Evolutionary conservation across 495 filamentous ascomycete species (phyloP), one percentile per base, ranked within the genome.

Genomic region (Cryomyces antarcticus): DNA sequence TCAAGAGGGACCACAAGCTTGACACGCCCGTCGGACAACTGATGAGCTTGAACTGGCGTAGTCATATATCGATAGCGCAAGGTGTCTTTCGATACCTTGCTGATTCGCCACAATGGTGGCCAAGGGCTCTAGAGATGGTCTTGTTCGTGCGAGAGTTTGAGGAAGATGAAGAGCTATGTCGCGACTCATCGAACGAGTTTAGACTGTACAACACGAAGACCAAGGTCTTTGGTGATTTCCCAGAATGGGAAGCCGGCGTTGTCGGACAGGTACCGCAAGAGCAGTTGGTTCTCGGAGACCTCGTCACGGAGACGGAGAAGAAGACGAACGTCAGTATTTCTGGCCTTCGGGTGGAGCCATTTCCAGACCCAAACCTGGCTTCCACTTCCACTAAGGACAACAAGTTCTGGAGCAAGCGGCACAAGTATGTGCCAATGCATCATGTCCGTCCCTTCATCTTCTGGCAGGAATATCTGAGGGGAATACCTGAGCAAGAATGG

Each of bases 281-380:
- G 12, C 30, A 49, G 0, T 48, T 57, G 6, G 50, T 53, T 4
- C 51, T 67, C 24, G 51, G 66, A 24, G 69, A 75, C 37, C 55
- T 73, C 4, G 49, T 62, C 7, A 42, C 52, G 27, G 57, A 58
- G 2, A 52, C 50, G 0, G 31, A 48, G 0, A 72, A 71, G 44
- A 43, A 62, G 33, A 51, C 46, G 30, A 54, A 44, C 5, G 52
- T 73, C n/a, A 70, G 62, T 46, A 60, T 67, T 37, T 66, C 65
- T n/a, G 72, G 74, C 0, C 72, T 73, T 40, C 68, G 72, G 3
- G 60, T 79, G 4, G 73, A 77, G 48, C 67, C 64, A 1, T 56
- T 71, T 2, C 65, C 72, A 0, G 53, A 72, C 36, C 68, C 68
- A 0, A 60, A 70, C 40, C 37, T 30, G 6, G 10, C 24, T 9